These are phyloP conservation scores for Alternaria ethzedia DNA, from an alignment of 2,329 filamentous ascomycete genomes.

Conservation along the genomic window DNA sequence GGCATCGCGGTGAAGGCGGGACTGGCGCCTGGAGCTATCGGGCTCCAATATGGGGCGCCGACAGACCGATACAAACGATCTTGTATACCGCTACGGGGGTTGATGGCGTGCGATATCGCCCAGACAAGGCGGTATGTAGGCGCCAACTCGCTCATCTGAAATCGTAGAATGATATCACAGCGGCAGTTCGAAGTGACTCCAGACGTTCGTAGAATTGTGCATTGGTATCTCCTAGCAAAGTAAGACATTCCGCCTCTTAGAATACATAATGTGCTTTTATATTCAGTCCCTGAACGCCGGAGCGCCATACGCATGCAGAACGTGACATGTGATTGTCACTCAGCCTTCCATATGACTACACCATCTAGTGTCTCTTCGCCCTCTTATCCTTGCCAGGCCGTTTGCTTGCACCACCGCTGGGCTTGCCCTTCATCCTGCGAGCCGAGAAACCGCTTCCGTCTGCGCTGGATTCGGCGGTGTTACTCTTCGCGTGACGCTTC, in stretches of 20 bases:
- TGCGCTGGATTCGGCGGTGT: constrained; percentile 80
- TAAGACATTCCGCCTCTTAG: not conserved
- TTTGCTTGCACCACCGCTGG: constrained; percentile 34
- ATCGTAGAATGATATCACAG: not conserved
- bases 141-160: not conserved
- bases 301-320: constrained; percentile 31
- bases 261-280: constrained; percentile 19
- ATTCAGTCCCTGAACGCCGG: constrained; percentile 25
- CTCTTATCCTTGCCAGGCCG: constrained; percentile 45
- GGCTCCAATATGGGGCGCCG: not conserved
- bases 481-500: constrained; percentile 90
- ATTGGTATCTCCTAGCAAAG: constrained; percentile 23
- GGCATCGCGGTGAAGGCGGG: not conserved
- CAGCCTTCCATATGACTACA: not conserved
- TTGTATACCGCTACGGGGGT: not conserved
- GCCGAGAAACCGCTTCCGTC: constrained; percentile 82
- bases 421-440: constrained; percentile 79
- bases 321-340: not conserved
- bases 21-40: too few relatives aligned
- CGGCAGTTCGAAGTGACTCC: not conserved
- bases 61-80: not conserved
- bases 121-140: not conserved
- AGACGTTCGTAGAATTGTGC: not conserved
- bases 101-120: not conserved
- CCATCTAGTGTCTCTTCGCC: constrained; percentile 36